A percentile compares a stretch with the other conserved stretches of the same genome.
Conservation (phyloP, 352 stramenopile genomes). For the Stramenopiles sp. region DNA sequence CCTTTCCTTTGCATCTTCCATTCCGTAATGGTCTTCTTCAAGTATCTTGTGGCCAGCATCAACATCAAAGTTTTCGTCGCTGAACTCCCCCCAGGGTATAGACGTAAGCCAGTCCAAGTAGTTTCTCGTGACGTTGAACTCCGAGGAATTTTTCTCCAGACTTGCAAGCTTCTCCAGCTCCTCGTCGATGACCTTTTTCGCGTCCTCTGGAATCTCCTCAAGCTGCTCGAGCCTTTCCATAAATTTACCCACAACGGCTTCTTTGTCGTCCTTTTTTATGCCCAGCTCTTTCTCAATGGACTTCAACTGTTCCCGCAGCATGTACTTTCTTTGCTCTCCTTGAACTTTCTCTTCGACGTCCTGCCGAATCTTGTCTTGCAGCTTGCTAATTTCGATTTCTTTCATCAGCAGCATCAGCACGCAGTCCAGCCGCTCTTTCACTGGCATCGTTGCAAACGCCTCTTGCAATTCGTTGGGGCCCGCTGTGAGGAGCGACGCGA, state of each 20-base stretch:
- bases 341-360: constrained; percentile 72
- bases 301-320: constrained; percentile 96
- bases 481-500: not conserved
- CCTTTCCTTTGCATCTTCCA: constrained; percentile 93
- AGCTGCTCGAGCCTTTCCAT: constrained; percentile 45
- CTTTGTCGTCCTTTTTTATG: constrained; percentile 97
- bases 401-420: constrained; percentile 87
- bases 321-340: constrained; percentile 92
- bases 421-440: constrained; percentile 78
- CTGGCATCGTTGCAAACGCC: not conserved
- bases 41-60: constrained; percentile 66
- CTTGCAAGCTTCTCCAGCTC: constrained; percentile 90
- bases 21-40: constrained; percentile 91
- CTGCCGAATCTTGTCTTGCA: constrained; percentile 81
- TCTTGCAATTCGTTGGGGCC: not conserved
- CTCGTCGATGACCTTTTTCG: constrained; percentile 83
- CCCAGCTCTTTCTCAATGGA: constrained; percentile 98
- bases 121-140: constrained; percentile 94
- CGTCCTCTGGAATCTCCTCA: constrained; percentile 36
- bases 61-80: constrained; percentile 90
- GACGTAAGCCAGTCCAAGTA: constrained; percentile 96
- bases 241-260: constrained; percentile 88
- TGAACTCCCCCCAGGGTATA: constrained; percentile 85
- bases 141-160: constrained; percentile 91
- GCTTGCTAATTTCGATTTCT: constrained; percentile 79